Percentiles rank a stretch among this genome's conserved stretches.
Conservation (phyloP, 768 basidiomycete species). For the Boletus rubroflammeus region DNA sequence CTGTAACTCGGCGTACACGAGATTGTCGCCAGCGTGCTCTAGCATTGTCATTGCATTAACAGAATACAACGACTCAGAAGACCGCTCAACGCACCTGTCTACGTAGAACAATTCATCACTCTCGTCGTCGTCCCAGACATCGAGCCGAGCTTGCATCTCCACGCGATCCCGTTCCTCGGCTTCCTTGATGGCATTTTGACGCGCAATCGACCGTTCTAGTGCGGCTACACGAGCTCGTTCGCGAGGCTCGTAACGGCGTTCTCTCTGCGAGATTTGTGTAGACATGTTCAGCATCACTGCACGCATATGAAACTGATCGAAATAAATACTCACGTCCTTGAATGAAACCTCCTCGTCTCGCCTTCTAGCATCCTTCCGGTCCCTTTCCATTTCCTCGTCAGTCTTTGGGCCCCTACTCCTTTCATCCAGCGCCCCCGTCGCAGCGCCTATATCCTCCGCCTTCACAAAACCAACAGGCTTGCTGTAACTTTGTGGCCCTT, state of each 20-base stretch:
- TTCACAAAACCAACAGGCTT: slow-evolving; percentile 85
- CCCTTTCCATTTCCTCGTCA: slow-evolving; percentile 85
- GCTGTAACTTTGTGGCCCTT: slow-evolving; percentile 71
- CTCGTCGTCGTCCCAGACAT: slow-evolving; percentile 90
- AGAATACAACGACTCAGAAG: neutral
- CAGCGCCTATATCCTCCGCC: slow-evolving; percentile 48
- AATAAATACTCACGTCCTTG: slow-evolving; percentile 63
- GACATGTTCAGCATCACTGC: neutral
- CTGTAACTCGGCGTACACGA: slow-evolving; percentile 62
- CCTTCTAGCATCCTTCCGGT: slow-evolving; percentile 69
- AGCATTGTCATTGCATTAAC: neutral
- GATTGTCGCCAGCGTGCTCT: slow-evolving; percentile 86
- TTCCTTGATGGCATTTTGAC: slow-evolving; percentile 68
- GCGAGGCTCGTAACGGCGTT: slow-evolving; percentile 88
- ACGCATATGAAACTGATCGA: neutral
- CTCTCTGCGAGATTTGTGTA: slow-evolving; percentile 52
- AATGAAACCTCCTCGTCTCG: slow-evolving; percentile 83
- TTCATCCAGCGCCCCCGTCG: slow-evolving; percentile 34
- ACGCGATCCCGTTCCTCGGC: slow-evolving; percentile 75
- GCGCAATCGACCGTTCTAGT: slow-evolving; percentile 70
- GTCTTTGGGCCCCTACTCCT: slow-evolving; percentile 52
- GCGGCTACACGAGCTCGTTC: slow-evolving; percentile 79
- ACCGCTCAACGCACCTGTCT: slow-evolving; percentile 61
- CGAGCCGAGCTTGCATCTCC: slow-evolving; percentile 77
- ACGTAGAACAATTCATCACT: slow-evolving; percentile 91